Conservation (phyloP, 139 green algal genomes). For the Picocystis salinarum region DNA sequence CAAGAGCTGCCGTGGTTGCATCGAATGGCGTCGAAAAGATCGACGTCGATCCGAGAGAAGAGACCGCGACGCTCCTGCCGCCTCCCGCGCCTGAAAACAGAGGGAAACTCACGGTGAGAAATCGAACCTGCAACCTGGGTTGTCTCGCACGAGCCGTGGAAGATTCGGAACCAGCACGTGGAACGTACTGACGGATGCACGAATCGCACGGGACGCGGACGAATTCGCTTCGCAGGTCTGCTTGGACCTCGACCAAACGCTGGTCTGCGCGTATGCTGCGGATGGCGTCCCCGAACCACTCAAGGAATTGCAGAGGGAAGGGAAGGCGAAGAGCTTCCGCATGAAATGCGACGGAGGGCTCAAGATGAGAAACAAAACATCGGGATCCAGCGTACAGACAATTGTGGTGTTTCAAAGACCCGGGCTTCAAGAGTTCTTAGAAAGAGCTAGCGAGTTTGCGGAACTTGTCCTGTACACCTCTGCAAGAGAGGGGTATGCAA, state of each 20-base stretch:
- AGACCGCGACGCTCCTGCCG: too few relatives aligned
- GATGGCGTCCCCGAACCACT: constrained; percentile 6
- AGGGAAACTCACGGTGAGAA: too few relatives aligned
- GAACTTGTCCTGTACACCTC: constrained; percentile 45
- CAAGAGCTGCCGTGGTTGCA: too few relatives aligned
- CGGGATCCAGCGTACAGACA: constrained; percentile 2
- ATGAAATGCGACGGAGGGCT: constrained; percentile 5
- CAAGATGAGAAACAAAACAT: constrained; percentile 2
- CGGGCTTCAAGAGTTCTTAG: constrained; percentile 29
- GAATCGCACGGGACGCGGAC: too few relatives aligned
- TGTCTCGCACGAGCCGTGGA: too few relatives aligned
- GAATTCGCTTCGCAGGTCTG: constrained; percentile 27
- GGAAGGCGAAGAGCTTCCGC: constrained; percentile 10
- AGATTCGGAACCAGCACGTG: too few relatives aligned
- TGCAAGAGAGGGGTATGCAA: constrained; percentile 23
- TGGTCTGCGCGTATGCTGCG: constrained; percentile 23
- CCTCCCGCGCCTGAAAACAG: too few relatives aligned
- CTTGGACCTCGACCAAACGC: constrained; percentile 43
- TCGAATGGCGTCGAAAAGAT: too few relatives aligned
- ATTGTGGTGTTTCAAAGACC: constrained; percentile 27
- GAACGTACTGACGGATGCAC: too few relatives aligned
- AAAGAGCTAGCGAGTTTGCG: constrained; percentile 14
- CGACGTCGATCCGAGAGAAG: too few relatives aligned
- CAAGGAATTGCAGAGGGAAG: neutral
- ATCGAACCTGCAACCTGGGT: too few relatives aligned